Evolutionary conservation across 768 basidiomycete species (phyloP).

Genomic region (Phlebiopsis gigantea): DNA sequence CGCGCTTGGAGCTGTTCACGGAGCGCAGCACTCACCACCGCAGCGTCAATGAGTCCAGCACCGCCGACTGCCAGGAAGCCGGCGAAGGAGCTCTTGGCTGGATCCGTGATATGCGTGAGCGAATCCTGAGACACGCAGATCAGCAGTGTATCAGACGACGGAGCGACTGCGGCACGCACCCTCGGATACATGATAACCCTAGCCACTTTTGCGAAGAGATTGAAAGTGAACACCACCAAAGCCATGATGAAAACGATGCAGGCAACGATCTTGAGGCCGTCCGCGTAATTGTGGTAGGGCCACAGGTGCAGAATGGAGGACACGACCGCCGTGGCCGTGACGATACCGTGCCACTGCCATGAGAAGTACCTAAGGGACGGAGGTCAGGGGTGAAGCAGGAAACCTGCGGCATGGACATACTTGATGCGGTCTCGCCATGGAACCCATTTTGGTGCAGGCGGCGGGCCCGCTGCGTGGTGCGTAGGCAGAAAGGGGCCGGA

Average conservation of each 20-base stretch:
- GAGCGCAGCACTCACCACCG: constrained; percentile 25
- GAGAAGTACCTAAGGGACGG: constrained; percentile 36
- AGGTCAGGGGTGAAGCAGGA: not conserved
- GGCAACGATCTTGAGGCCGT: constrained; percentile 29
- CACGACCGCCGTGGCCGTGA: constrained; percentile 42
- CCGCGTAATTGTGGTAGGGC: constrained; percentile 36
- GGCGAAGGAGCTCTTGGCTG: constrained; percentile 41
- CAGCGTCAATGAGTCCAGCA: constrained; percentile 37
- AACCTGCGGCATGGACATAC: constrained; percentile 2
- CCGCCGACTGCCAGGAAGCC: constrained; percentile 40
- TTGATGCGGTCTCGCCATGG: constrained; percentile 11
- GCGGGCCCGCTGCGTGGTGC: not conserved
- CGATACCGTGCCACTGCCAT: constrained; percentile 41
- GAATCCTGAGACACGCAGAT: constrained; percentile 12
- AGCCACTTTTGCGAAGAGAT: constrained; percentile 21
- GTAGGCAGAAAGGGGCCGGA: not conserved
- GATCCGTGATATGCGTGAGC: constrained; percentile 29
- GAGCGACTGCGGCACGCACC: constrained; percentile 13
- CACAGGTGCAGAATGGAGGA: constrained; percentile 36
- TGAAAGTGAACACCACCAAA: constrained; percentile 31
- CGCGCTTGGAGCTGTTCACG: not conserved
- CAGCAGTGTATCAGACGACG: not conserved
- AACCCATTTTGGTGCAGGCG: not conserved
- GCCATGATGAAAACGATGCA: constrained; percentile 36
- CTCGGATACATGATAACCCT: constrained; percentile 29